A percentile compares a stretch with the other conserved stretches of the same genome.
phyloP scores from a whole-genome alignment of 2,329 filamentous ascomycete genomes.

The Diaporthe citri region DNA sequence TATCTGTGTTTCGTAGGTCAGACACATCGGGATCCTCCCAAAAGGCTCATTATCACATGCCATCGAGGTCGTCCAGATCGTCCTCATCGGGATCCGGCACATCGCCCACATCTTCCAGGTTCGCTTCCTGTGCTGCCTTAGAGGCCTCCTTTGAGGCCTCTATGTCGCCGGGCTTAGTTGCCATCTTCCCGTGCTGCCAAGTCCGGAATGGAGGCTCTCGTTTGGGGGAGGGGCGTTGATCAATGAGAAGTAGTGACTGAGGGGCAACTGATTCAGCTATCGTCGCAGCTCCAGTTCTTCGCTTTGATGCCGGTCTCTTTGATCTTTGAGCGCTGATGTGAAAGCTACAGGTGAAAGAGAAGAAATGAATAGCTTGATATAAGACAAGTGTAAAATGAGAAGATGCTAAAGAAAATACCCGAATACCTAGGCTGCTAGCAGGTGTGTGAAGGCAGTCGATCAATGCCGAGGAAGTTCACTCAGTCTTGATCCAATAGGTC shows the following conservation, averaged over 20 bases:
- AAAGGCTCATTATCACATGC: conserved; percentile 57
- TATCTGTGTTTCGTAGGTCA: conserved; percentile 68
- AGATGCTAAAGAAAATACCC: conserved; percentile 15
- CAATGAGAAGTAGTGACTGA: conserved; percentile 13
- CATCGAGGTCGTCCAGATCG: conserved; percentile 91
- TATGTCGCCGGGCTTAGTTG: conserved; percentile 39
- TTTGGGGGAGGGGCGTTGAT: not conserved
- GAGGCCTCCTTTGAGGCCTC: conserved; percentile 41
- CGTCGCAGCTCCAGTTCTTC: not conserved
- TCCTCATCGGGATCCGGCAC: conserved; percentile 93
- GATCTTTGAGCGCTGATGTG: not conserved
- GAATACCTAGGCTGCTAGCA: conserved; percentile 8
- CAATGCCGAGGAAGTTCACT: conserved; percentile 34
- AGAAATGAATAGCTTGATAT: not conserved
- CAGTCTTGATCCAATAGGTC: not conserved
- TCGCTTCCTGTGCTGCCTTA: conserved; percentile 44
- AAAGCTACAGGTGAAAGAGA: not conserved
- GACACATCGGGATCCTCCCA: conserved; percentile 16
- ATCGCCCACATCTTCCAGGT: conserved; percentile 59
- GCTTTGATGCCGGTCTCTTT: not conserved
- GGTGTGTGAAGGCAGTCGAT: conserved; percentile 10
- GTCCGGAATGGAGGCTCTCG: not conserved
- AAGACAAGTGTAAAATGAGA: not conserved
- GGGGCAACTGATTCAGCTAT: conserved; percentile 14
- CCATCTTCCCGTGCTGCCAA: conserved; percentile 39